Conservation (phyloP, 495 filamentous ascomycete genomes). For the Rhypophila decipiens region DNA sequence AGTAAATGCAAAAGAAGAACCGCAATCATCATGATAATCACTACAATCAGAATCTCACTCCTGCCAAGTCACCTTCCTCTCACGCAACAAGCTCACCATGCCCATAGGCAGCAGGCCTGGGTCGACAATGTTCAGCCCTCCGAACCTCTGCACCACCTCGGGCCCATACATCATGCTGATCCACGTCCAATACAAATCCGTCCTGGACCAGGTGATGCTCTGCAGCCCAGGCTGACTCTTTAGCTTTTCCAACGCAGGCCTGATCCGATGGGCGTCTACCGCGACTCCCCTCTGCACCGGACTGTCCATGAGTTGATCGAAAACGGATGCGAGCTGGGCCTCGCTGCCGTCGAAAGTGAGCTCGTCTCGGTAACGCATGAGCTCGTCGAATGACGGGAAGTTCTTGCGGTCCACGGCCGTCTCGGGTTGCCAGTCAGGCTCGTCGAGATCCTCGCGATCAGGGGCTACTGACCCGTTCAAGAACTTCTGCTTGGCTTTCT, state of each 20-base stretch:
- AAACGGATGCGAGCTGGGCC: slow-evolving; percentile 1
- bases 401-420: not conserved
- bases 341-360: slow-evolving; percentile 14
- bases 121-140: not conserved
- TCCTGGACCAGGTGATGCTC: slow-evolving; percentile 1
- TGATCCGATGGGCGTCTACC: not conserved
- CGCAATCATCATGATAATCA: too few species aligned
- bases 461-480: not conserved
- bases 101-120: not conserved
- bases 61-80: not conserved
- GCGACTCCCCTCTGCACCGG: slow-evolving; percentile 2
- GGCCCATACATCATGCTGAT: not conserved
- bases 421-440: slow-evolving; percentile 10
- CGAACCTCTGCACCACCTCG: not conserved
- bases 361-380: slow-evolving; percentile 35
- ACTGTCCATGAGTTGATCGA: slow-evolving; percentile 7
- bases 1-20: too few species aligned
- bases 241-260: not conserved
- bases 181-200: slow-evolving; percentile 37
- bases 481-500: slow-evolving; percentile 27
- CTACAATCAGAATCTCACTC: too few species aligned
- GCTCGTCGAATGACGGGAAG: slow-evolving; percentile 48
- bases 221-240: not conserved
- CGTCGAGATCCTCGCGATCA: not conserved
- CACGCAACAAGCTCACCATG: not conserved